These are phyloP conservation scores for Microbotryomycetes sp. DNA, from an alignment of 1,284 basidiomycete genomes.

Conservation along the genomic window DNA sequence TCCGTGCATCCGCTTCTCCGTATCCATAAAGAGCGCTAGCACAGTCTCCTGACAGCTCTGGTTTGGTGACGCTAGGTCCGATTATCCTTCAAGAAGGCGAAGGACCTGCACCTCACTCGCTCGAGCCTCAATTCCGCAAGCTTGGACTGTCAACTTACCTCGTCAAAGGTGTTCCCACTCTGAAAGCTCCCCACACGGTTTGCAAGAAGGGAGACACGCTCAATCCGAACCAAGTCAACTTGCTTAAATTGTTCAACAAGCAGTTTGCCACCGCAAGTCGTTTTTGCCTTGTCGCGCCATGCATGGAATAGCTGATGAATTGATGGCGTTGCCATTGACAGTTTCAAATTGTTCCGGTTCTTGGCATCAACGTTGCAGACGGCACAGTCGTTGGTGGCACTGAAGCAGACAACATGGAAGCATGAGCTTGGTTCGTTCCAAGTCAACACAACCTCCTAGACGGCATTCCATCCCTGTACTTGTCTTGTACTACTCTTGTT, in stretches of 20 bases:
- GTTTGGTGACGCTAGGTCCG: conserved; percentile 40
- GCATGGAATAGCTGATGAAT: neutral
- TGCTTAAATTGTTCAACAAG: conserved; percentile 78
- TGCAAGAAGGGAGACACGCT: conserved; percentile 77
- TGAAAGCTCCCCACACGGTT: conserved; percentile 66
- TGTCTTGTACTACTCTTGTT: too few species aligned
- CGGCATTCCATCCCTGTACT: too few species aligned
- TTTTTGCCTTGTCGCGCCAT: neutral
- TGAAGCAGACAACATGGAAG: neutral
- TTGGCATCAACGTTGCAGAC: conserved; percentile 26
- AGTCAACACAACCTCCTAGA: too few species aligned
- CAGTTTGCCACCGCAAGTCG: conserved; percentile 58
- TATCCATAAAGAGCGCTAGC: too few species aligned
- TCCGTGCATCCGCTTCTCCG: conserved; percentile 27
- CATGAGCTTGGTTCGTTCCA: too few species aligned
- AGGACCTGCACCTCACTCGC: conserved; percentile 80
- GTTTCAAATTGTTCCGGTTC: conserved; percentile 29
- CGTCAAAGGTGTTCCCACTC: conserved; percentile 77
- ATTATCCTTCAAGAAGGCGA: conserved; percentile 46
- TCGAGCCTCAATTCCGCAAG: conserved; percentile 90
- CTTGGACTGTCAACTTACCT: conserved; percentile 78
- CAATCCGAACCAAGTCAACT: conserved; percentile 60
- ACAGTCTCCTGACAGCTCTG: neutral
- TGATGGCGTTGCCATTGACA: neutral
- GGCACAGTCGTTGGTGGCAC: conserved; percentile 19